Conservation (phyloP, 164 flowering plant species). For the Vitis labrusca region DNA sequence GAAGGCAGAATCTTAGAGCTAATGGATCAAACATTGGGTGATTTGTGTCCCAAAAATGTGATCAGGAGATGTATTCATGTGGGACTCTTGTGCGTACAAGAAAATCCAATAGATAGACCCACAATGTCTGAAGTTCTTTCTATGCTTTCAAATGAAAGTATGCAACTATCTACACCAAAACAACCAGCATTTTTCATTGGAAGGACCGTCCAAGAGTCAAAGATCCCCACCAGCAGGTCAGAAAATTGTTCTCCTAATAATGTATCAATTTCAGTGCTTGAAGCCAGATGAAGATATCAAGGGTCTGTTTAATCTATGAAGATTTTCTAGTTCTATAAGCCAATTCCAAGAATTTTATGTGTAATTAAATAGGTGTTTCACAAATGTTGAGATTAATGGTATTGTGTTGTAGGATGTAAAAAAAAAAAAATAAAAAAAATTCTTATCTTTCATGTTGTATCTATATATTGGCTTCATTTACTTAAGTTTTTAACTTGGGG, state of each 20-base stretch:
- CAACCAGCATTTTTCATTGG: conserved; percentile 21
- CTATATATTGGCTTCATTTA: too few species aligned
- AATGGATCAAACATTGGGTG: neutral
- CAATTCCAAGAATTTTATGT: too few species aligned
- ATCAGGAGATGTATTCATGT: conserved; percentile 18
- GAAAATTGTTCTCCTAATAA: conserved; percentile 6
- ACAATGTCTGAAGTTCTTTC: conserved; percentile 21
- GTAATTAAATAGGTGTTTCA: too few species aligned
- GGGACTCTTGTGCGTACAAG: conserved; percentile 32
- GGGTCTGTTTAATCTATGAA: too few species aligned
- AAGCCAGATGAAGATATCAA: conserved; percentile 6
- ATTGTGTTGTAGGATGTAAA: too few species aligned
- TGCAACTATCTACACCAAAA: conserved; percentile 14
- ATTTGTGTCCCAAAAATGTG: neutral
- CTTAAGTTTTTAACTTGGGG: too few species aligned
- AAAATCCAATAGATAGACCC: conserved; percentile 23
- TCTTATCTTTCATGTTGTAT: too few species aligned
- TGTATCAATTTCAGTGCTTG: conserved; percentile 14
- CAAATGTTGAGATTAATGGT: too few species aligned
- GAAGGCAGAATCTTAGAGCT: too few species aligned
- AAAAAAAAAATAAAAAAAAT: too few species aligned
- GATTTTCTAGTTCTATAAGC: too few species aligned
- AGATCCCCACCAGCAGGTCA: neutral
- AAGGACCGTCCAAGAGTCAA: neutral
- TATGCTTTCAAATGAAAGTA: conserved; percentile 15